Base-by-base conservation (phyloP, 208 protist genomes). In the Crithidia brevicula region DNA sequence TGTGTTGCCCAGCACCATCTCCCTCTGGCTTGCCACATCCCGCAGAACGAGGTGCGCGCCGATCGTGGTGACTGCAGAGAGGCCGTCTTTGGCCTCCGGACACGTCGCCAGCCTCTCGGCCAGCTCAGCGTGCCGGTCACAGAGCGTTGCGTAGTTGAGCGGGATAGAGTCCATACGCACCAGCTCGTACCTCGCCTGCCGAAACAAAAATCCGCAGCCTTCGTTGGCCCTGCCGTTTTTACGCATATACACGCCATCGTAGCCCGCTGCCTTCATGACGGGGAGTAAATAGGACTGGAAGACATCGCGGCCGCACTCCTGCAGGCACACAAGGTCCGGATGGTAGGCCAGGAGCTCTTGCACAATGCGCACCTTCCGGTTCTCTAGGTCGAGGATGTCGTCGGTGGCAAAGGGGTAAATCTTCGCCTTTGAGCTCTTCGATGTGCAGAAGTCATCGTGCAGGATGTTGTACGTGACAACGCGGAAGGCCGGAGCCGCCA, bases 391-490 rank as follows among this genome's bases (percentile, higher is more conserved):
- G 22, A 97, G 72, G 10, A 92, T 57, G 22, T 89, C 88, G 22
- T 91, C 85, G 20, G 83, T 88, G 45, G 85, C 86, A 72, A 96
- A 96, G 20, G 91, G 89, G 67, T 96, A 97, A 53, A 97, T 94
- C 49, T 81, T 69, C 54, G 63, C 69, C 47, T 83, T 81, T 33
- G 82, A 86, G 51, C 63, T 58, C 47, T 74, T 81, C 8, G 79
- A 86, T 10, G 74, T 91, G 59, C 88, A 95, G 56, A 95, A 95
- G 50, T 86, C 83, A 57, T 97, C 93, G 72, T 95, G 85, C 8
- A 97, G 83, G 8, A 97, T 86, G 76, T 97, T 97, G 80, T 97
- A 97, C 20, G 88, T 85, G n/a, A 93, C 79, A 0, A 96, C 87
- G 34, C 91, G 86, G 43, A 97, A 90, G 20, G 47, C 67, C 7